Evolutionary conservation across 2,329 filamentous ascomycete species (phyloP).

Genomic region (Diaporthe sp.): DNA sequence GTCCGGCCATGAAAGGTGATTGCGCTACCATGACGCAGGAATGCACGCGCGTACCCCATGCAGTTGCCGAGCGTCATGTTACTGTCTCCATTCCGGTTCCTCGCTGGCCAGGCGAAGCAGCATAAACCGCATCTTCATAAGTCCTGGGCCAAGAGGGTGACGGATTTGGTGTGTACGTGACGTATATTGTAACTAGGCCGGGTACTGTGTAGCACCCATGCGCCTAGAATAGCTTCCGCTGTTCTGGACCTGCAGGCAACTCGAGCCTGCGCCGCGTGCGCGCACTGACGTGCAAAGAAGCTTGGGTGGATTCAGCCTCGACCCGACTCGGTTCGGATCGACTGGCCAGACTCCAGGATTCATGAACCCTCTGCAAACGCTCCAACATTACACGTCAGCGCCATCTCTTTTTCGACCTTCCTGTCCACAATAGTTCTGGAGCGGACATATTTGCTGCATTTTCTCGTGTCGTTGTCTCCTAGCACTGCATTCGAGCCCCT

Average conservation of each 20-base stretch:
- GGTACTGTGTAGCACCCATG: constrained; percentile 5
- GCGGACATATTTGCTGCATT: constrained; percentile 2
- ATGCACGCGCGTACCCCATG: not conserved
- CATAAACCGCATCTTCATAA: not conserved
- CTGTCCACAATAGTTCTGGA: constrained; percentile 3
- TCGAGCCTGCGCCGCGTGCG: not conserved
- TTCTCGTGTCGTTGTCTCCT: not conserved
- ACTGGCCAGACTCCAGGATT: constrained; percentile 20
- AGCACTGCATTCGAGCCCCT: not conserved
- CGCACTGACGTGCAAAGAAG: constrained; percentile 25
- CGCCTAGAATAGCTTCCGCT: not conserved
- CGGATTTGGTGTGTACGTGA: not conserved
- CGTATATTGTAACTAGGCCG: not conserved
- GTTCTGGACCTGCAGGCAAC: constrained; percentile 16
- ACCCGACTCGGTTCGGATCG: constrained; percentile 14
- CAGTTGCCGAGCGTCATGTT: not conserved
- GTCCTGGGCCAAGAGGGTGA: not conserved
- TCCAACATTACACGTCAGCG: constrained; percentile 32
- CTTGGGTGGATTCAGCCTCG: constrained; percentile 26
- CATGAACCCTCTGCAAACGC: not conserved
- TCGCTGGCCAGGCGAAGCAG: not conserved
- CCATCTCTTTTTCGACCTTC: constrained; percentile 21
- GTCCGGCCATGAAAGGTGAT: not conserved
- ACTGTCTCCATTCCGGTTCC: not conserved
- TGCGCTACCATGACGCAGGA: not conserved